Evolutionary conservation across 1,139 yeast species (phyloP).

Genomic region (Hansenula sp.): DNA sequence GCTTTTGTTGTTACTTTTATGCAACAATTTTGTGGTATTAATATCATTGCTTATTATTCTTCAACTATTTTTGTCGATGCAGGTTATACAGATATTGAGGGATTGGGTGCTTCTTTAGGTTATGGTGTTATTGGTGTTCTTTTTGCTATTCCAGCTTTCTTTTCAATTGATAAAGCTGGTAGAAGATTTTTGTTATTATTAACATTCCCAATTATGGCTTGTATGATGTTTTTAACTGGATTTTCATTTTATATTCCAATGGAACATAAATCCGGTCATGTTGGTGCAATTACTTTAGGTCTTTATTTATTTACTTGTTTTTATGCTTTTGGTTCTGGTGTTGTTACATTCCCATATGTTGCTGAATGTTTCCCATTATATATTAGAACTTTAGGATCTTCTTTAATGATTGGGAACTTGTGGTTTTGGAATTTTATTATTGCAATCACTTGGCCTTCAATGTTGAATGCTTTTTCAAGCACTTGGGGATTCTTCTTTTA

Average conservation of each 20-base stretch:
- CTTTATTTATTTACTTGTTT: conserved; percentile 70
- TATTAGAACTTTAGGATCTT: conserved; percentile 83
- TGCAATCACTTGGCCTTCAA: conserved; percentile 80
- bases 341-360: conserved; percentile 85
- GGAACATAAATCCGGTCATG: conserved; percentile 41
- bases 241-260: conserved; percentile 67
- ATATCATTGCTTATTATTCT: conserved; percentile 81
- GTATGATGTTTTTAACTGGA: conserved; percentile 67
- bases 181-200: conserved; percentile 64
- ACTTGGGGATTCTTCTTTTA: conserved; percentile 89
- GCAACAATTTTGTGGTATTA: conserved; percentile 93
- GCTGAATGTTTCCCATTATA: conserved; percentile 87
- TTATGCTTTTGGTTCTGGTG: conserved; percentile 86
- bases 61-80: conserved; percentile 69
- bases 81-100: conserved; percentile 54
- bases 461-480: conserved; percentile 59
- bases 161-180: conserved; percentile 77
- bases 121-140: conserved; percentile 78
- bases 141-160: conserved; percentile 81
- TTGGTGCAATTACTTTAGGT: conserved; percentile 66
- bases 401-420: conserved; percentile 77
- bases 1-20: conserved; percentile 82
- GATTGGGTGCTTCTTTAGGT: conserved; percentile 80
- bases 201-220: conserved; percentile 73
- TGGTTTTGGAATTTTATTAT: conserved; percentile 84